phyloP scores from a whole-genome alignment of 305 asterid genomes.

The Ilex paraguariensis region DNA sequence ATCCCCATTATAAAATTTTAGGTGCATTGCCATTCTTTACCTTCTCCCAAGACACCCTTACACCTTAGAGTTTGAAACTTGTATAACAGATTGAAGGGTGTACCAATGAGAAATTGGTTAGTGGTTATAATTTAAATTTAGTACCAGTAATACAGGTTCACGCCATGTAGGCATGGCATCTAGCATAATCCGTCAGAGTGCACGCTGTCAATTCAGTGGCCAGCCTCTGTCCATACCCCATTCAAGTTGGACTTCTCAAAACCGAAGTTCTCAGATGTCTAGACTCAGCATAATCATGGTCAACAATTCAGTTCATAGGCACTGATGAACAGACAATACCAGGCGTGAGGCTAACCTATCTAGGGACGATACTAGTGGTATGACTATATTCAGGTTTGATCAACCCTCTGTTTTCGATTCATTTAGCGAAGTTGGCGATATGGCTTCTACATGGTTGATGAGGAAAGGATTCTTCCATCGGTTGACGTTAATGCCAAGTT shows the following conservation, averaged over 20 bases:
- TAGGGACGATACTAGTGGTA: slow-evolving; percentile 77
- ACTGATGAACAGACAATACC: slow-evolving; percentile 79
- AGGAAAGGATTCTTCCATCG: slow-evolving; percentile 79
- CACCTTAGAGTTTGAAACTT: not conserved
- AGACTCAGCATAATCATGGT: slow-evolving; percentile 53
- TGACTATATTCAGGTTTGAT: slow-evolving; percentile 72
- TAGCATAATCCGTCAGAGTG: slow-evolving; percentile 31
- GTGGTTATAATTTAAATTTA: too few relatives aligned
- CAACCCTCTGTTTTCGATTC: slow-evolving; percentile 89
- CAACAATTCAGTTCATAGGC: slow-evolving; percentile 84
- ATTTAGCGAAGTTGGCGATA: slow-evolving; percentile 78
- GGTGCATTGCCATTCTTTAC: too few relatives aligned
- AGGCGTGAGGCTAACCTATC: slow-evolving; percentile 86
- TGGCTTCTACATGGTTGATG: slow-evolving; percentile 93
- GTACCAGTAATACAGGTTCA: not conserved
- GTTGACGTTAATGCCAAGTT: slow-evolving; percentile 81
- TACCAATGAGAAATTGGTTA: too few relatives aligned
- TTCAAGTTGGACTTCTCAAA: slow-evolving; percentile 25
- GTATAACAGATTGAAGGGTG: not conserved
- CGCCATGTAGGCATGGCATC: slow-evolving; percentile 31
- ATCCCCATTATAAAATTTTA: too few relatives aligned
- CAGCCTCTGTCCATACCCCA: slow-evolving; percentile 32
- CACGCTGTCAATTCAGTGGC: slow-evolving; percentile 59
- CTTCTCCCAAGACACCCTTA: not conserved
- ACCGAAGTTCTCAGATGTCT: slow-evolving; percentile 15